phyloP scores from a whole-genome alignment of 192 early-diverging fungal species.

The Coemansia sp. region DNA sequence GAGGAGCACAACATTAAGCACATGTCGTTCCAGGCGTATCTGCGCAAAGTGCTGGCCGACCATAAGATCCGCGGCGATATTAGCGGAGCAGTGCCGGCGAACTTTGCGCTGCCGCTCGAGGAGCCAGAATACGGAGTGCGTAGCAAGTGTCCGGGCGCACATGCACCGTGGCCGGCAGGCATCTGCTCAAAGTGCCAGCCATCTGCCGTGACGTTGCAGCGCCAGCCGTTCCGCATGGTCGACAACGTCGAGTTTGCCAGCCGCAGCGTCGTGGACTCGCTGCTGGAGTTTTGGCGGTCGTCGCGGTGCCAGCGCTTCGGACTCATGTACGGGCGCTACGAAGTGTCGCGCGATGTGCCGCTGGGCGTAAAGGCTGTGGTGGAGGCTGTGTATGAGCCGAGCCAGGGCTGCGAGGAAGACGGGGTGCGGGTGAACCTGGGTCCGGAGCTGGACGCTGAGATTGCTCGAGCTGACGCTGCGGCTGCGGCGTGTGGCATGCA shows the following conservation, averaged over 20 bases:
- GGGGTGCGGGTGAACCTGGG: constrained; percentile 63
- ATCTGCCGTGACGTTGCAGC: constrained; percentile 82
- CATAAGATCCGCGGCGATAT: constrained; percentile 63
- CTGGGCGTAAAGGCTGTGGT: constrained; percentile 96
- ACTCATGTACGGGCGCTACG: constrained; percentile 91
- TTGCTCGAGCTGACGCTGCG: constrained; percentile 57
- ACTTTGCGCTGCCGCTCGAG: constrained; percentile 81
- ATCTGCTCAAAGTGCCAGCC: constrained; percentile 99
- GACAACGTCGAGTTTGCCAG: constrained; percentile 96
- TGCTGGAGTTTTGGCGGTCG: constrained; percentile 83
- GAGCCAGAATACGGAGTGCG: constrained; percentile 80
- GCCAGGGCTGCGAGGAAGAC: constrained; percentile 77
- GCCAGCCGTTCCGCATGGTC: constrained; percentile 90
- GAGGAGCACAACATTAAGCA: constrained; percentile 94
- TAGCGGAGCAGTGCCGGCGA: constrained; percentile 41
- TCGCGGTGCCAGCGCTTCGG: constrained; percentile 90
- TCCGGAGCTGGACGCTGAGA: constrained; percentile 58
- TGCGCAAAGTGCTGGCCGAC: constrained; percentile 71
- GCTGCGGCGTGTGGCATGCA: constrained; percentile 68
- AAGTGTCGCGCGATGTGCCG: constrained; percentile 86
- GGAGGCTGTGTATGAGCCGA: constrained; percentile 90
- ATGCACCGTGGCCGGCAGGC: constrained; percentile 88
- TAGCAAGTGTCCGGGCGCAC: constrained; percentile 71
- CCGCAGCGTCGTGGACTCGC: constrained; percentile 72
- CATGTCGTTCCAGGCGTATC: constrained; percentile 92